Percentiles rank a stretch among this genome's conserved stretches.
phyloP scores from a whole-genome alignment of 2,329 filamentous ascomycete species.

The Aphanocladium album region DNA sequence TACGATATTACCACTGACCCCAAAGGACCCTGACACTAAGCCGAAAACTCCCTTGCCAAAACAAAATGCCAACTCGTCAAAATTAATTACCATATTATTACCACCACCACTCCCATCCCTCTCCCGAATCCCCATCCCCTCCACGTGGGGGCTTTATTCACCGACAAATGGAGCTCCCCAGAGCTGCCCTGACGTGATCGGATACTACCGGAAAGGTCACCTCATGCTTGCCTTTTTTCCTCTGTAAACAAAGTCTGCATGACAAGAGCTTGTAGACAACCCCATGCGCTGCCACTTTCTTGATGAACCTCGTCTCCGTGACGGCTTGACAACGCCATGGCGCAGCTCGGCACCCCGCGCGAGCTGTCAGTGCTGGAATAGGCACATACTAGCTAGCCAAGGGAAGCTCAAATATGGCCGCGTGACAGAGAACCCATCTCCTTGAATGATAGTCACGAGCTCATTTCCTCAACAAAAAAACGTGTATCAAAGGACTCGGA shows the following conservation, averaged over 20 bases:
- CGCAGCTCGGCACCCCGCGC: neutral
- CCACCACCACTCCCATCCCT: neutral
- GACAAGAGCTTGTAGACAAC: neutral
- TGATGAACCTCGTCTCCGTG: too few species aligned
- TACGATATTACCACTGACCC: neutral
- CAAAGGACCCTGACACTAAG: neutral
- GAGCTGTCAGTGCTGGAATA: neutral
- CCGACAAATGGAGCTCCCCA: neutral
- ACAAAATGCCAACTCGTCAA: neutral
- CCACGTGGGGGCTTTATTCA: conserved; percentile 3
- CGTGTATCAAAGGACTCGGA: neutral
- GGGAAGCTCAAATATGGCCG: neutral
- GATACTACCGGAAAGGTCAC: neutral
- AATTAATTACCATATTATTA: neutral
- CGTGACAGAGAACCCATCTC: neutral
- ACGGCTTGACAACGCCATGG: neutral
- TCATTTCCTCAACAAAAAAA: neutral
- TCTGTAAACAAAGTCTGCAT: too few species aligned
- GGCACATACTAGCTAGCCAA: neutral
- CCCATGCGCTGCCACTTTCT: too few species aligned
- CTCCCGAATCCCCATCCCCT: neutral
- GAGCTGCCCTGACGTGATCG: neutral
- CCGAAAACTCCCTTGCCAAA: neutral
- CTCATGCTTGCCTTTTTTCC: neutral
- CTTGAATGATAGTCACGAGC: neutral